phyloP scores from a whole-genome alignment of 2,329 filamentous ascomycete species.

The Myriangium duriaei region DNA sequence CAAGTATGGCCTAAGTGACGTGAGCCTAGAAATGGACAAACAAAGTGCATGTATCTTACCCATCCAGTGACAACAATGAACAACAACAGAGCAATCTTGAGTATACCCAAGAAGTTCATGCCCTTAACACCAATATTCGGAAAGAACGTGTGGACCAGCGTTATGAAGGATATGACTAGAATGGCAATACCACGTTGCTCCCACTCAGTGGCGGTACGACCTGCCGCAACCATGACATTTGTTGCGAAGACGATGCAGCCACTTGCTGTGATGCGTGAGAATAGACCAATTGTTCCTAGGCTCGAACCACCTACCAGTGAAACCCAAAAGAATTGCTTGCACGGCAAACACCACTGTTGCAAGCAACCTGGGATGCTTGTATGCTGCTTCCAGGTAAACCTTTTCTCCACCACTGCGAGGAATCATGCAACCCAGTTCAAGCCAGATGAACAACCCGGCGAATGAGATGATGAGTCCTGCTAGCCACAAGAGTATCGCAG shows the following conservation, averaged over 20 bases:
- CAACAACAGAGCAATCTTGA: constrained; percentile 26
- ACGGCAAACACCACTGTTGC: constrained; percentile 52
- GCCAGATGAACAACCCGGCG: constrained; percentile 40
- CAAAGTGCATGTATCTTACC: too few relatives aligned
- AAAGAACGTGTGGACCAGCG: constrained; percentile 27
- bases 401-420: constrained; percentile 56
- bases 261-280: too few relatives aligned
- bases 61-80: constrained; percentile 29
- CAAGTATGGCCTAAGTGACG: constrained; percentile 16
- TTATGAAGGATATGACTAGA: constrained; percentile 30
- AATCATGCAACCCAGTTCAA: constrained; percentile 61
- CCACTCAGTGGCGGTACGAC: constrained; percentile 8
- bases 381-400: constrained; percentile 60
- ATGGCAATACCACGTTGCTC: constrained; percentile 31
- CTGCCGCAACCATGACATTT: constrained; percentile 10
- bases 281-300: too few relatives aligned
- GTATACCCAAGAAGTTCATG: constrained; percentile 28
- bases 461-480: constrained; percentile 48
- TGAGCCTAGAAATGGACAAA: too few relatives aligned
- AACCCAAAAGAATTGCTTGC: constrained; percentile 51
- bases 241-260: constrained; percentile 11
- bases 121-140: constrained; percentile 25
- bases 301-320: too few relatives aligned
- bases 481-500: constrained; percentile 51
- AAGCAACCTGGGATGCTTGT: constrained; percentile 49